A percentile compares a stretch with the other conserved stretches of the same genome.
Conservation (phyloP, 1,139 yeast species). For the Candida sanyaensis region DNA sequence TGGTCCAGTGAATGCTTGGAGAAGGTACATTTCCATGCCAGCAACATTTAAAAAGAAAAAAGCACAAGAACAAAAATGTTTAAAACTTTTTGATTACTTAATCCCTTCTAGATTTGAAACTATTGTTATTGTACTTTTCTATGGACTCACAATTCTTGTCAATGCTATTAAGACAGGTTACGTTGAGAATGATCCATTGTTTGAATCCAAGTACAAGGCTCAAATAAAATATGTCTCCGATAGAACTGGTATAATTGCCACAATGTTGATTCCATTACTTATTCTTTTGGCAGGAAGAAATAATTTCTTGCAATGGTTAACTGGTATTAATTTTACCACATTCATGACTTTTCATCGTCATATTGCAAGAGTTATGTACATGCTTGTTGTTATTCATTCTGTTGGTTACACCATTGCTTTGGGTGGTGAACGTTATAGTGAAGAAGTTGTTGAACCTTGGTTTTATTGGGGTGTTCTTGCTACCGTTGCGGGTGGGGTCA, state of each 20-base stretch:
- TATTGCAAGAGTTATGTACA: constrained; percentile 34
- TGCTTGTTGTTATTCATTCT: constrained; percentile 34
- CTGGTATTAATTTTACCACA: constrained; percentile 38
- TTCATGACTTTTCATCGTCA: constrained; percentile 40
- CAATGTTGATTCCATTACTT: constrained; percentile 32
- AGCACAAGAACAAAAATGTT: constrained; percentile 21
- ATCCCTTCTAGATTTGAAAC: constrained; percentile 33
- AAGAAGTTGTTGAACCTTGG: constrained; percentile 21
- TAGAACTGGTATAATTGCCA: constrained; percentile 33
- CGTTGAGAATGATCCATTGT: constrained; percentile 27
- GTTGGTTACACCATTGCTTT: constrained; percentile 36
- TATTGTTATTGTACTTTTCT: constrained; percentile 27
- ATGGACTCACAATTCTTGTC: constrained; percentile 45
- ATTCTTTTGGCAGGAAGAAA: constrained; percentile 45
- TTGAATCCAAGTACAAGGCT: constrained; percentile 18
- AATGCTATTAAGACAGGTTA: constrained; percentile 22
- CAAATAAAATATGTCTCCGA: constrained; percentile 29
- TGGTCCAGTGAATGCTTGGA: constrained; percentile 23
- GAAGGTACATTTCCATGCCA: constrained; percentile 33
- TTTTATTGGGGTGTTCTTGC: constrained; percentile 34
- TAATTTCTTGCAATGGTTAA: constrained; percentile 42
- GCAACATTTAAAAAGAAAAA: constrained; percentile 29
- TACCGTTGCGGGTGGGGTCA: constrained; percentile 33
- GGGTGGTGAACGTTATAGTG: not conserved
- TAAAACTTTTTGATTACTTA: constrained; percentile 22